phyloP scores from a whole-genome alignment of 2,329 filamentous ascomycete species.

The Madurella mycetomatis region DNA sequence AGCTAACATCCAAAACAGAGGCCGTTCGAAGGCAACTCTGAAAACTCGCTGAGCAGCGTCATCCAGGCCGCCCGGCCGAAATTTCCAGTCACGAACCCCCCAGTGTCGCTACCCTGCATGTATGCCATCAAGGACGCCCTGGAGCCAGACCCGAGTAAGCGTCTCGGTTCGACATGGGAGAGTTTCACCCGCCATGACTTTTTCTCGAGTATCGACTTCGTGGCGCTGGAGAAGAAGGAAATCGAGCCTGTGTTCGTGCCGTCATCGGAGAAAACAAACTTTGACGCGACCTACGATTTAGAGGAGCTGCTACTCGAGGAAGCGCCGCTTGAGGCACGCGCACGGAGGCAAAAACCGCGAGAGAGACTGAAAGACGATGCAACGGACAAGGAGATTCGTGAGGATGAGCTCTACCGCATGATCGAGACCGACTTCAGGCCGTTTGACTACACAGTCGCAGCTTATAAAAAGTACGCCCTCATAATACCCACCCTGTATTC shows the following conservation, averaged over 20 bases:
- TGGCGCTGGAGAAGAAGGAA: conserved; percentile 75
- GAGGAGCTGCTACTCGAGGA: conserved; percentile 93
- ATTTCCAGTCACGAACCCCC: conserved; percentile 87
- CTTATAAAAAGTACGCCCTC: conserved; percentile 63
- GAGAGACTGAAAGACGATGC: conserved; percentile 91
- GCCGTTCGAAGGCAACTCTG: conserved; percentile 86
- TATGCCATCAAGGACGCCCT: conserved; percentile 83
- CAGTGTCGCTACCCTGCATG: conserved; percentile 81
- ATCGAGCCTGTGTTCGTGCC: conserved; percentile 89
- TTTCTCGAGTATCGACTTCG: conserved; percentile 82
- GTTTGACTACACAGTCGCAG: conserved; percentile 87
- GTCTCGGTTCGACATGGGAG: conserved; percentile 83
- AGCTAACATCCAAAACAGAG: conserved; percentile 52
- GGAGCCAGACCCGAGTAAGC: conserved; percentile 71
- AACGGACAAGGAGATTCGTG: conserved; percentile 88
- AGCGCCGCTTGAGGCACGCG: conserved; percentile 86
- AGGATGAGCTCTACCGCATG: conserved; percentile 89
- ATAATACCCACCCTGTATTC: neutral
- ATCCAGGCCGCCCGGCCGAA: conserved; percentile 79
- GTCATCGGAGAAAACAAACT: conserved; percentile 97
- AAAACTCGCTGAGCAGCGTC: conserved; percentile 71
- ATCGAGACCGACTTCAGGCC: conserved; percentile 92
- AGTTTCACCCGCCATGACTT: conserved; percentile 86
- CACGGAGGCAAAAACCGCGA: conserved; percentile 87
- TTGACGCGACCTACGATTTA: conserved; percentile 95